These are phyloP conservation scores for Nicotiana tabacum DNA, from an alignment of 257 asterid species.

Conservation along the genomic window DNA sequence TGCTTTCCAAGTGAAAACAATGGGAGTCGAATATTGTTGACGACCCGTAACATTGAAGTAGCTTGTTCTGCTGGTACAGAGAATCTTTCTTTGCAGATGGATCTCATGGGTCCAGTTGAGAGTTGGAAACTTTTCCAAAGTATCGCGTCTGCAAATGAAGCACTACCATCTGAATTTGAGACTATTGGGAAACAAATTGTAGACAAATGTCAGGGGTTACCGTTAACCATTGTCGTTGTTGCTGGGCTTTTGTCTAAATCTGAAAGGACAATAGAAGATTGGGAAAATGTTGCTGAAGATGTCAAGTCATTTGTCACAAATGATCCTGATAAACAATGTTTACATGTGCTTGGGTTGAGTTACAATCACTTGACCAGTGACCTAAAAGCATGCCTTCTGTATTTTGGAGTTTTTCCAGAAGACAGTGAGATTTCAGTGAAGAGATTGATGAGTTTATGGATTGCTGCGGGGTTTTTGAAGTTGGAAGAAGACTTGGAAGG, in stretches of 20 bases:
- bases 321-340: not conserved
- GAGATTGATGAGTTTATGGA: not conserved
- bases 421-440: too few relatives aligned
- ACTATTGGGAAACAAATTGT: constrained; percentile 8
- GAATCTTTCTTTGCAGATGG: not conserved
- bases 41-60: constrained; percentile 1
- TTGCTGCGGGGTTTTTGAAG: not conserved
- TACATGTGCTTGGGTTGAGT: not conserved
- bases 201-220: constrained; percentile 10
- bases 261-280: not conserved
- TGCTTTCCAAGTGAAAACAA: constrained; percentile 14
- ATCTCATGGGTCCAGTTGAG: not conserved
- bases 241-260: not conserved
- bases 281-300: constrained; percentile 7
- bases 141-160: not conserved
- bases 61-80: not conserved
- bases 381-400: constrained; percentile 8
- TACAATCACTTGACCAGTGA: constrained; percentile 13
- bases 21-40: constrained; percentile 17
- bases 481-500: not conserved
- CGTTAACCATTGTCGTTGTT: not conserved
- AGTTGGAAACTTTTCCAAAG: constrained; percentile 4
- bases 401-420: not conserved
- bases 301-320: not conserved
- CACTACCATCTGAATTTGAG: not conserved